Conservation (phyloP, 108 stramenopile genomes). For the Chaetoceros tenuissimus region DNA sequence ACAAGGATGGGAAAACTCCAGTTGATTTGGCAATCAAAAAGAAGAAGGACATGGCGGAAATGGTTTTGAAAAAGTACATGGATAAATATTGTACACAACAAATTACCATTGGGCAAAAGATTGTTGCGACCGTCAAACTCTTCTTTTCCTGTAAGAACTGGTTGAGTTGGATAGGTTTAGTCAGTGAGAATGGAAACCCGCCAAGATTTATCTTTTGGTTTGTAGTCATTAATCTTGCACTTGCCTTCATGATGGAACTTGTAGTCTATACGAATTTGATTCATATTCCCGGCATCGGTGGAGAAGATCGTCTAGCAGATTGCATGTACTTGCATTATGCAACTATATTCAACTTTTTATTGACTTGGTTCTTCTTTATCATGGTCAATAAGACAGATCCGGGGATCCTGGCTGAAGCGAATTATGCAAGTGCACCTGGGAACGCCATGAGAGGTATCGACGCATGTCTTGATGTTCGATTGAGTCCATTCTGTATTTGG, state of each 20-base stretch:
- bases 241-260: slow-evolving; percentile 43
- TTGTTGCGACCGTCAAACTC: slow-evolving; percentile 19
- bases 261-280: slow-evolving; percentile 30
- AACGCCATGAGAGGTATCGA: not conserved
- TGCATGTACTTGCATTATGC: slow-evolving; percentile 36
- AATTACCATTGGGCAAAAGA: slow-evolving; percentile 16
- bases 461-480: not conserved
- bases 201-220: slow-evolving; percentile 70
- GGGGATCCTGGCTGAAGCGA: slow-evolving; percentile 42
- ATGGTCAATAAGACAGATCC: slow-evolving; percentile 61
- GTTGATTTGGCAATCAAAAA: slow-evolving; percentile 74
- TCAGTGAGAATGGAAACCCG: slow-evolving; percentile 24
- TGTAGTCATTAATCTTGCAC: slow-evolving; percentile 33
- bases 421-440: not conserved
- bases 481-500: slow-evolving; percentile 11
- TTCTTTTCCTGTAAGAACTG: slow-evolving; percentile 41
- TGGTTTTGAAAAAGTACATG: slow-evolving; percentile 49
- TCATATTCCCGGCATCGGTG: slow-evolving; percentile 22
- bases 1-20: slow-evolving; percentile 72
- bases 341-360: slow-evolving; percentile 29
- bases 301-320: slow-evolving; percentile 54
- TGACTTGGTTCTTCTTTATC: slow-evolving; percentile 56
- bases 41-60: slow-evolving; percentile 55
- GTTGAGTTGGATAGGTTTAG: slow-evolving; percentile 72
- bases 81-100: slow-evolving; percentile 19